phyloP scores from a whole-genome alignment of 192 early-diverging fungal genomes.

The Umbelopsis sp. region DNA sequence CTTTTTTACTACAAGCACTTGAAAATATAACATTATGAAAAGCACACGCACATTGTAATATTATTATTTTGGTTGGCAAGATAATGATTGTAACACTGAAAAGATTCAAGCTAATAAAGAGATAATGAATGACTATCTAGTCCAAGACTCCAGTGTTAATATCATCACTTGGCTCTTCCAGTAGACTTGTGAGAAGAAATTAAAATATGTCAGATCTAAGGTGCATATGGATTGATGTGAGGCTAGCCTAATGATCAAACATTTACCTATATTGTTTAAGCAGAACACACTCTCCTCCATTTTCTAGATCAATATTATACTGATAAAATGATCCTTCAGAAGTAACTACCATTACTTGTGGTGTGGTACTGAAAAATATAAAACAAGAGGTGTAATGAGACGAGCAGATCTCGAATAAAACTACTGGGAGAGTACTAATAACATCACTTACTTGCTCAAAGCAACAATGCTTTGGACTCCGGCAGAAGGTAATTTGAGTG shows the following conservation, averaged over 20 bases:
- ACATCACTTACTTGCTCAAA: constrained; percentile 59
- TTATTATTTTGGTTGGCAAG: neutral
- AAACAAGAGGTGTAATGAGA: too few relatives aligned
- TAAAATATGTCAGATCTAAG: neutral
- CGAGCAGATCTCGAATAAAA: too few relatives aligned
- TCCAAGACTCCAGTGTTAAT: constrained; percentile 5
- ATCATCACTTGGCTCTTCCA: constrained; percentile 7
- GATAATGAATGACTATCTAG: neutral
- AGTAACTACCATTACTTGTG: constrained; percentile 89
- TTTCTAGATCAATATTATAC: constrained; percentile 85
- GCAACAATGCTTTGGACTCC: constrained; percentile 78
- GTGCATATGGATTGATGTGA: too few relatives aligned
- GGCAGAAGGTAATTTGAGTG: constrained; percentile 80
- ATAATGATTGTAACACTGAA: too few relatives aligned
- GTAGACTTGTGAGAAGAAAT: neutral
- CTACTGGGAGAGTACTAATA: too few relatives aligned
- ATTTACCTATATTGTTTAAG: constrained; percentile 74
- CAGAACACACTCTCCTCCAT: constrained; percentile 87
- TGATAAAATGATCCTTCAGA: constrained; percentile 90
- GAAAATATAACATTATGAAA: neutral
- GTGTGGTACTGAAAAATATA: constrained; percentile 50
- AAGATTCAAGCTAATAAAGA: neutral
- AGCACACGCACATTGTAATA: neutral
- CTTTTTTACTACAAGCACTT: neutral
- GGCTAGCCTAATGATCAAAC: neutral